These are phyloP conservation scores for Penicillium rolfsii DNA, from an alignment of 2,329 filamentous ascomycete genomes.

Conservation along the genomic window DNA sequence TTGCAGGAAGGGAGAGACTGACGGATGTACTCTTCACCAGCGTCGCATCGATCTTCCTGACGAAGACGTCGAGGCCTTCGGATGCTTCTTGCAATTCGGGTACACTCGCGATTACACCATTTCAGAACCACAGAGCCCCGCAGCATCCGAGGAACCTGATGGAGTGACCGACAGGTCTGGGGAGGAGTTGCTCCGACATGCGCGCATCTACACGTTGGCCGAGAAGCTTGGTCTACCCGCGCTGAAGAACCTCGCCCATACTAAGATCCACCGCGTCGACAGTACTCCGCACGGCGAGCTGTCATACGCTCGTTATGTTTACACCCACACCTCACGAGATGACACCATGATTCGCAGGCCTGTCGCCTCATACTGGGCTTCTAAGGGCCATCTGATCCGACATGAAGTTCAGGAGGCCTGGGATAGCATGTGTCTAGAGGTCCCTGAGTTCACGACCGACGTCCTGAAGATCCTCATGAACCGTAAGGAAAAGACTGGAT, in stretches of 20 bases:
- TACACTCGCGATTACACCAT: slow-evolving; percentile 90
- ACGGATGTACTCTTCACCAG: slow-evolving; percentile 41
- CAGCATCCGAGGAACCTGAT: slow-evolving; percentile 65
- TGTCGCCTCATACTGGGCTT: slow-evolving; percentile 89
- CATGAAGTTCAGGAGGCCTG: slow-evolving; percentile 87
- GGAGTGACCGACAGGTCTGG: slow-evolving; percentile 75
- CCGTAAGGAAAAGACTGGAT: slow-evolving; percentile 47
- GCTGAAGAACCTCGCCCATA: slow-evolving; percentile 76
- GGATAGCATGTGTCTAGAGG: slow-evolving; percentile 80
- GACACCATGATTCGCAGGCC: slow-evolving; percentile 77
- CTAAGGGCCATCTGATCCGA: slow-evolving; percentile 75
- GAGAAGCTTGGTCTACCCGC: slow-evolving; percentile 71
- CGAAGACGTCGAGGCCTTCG: slow-evolving; percentile 73
- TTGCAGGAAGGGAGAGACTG: neutral
- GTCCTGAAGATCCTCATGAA: slow-evolving; percentile 67
- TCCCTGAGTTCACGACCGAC: slow-evolving; percentile 90
- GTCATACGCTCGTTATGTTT: slow-evolving; percentile 87
- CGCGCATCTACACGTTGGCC: slow-evolving; percentile 84
- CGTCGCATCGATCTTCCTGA: slow-evolving; percentile 69
- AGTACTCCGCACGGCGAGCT: slow-evolving; percentile 89
- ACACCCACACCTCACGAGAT: slow-evolving; percentile 70
- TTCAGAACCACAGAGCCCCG: slow-evolving; percentile 58
- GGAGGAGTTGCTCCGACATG: slow-evolving; percentile 82
- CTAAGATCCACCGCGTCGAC: slow-evolving; percentile 90
- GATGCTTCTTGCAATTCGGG: slow-evolving; percentile 79